These are phyloP conservation scores for Termitomyces bulborhizus DNA, from an alignment of 768 basidiomycete genomes.

Conservation along the genomic window DNA sequence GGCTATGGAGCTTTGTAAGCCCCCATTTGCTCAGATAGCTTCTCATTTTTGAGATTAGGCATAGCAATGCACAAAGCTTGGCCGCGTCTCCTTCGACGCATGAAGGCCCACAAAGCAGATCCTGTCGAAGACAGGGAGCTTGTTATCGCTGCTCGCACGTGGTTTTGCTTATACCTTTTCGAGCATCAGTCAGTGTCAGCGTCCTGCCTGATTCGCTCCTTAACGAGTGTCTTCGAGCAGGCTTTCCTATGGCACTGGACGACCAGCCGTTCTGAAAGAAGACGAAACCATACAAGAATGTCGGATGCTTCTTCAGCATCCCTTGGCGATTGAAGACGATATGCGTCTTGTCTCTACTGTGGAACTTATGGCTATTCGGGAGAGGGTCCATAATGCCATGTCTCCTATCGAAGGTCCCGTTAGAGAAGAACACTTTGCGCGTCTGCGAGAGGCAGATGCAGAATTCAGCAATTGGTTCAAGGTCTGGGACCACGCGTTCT, in stretches of 20 bases:
- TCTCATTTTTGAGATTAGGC: background rate
- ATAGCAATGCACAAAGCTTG: slow-evolving; percentile 89
- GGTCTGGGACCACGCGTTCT: slow-evolving; percentile 74
- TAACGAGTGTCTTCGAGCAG: slow-evolving; percentile 29
- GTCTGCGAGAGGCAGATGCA: slow-evolving; percentile 65
- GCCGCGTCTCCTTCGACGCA: slow-evolving; percentile 72
- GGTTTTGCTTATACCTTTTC: slow-evolving; percentile 92
- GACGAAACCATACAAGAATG: slow-evolving; percentile 88
- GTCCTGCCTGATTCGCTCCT: background rate
- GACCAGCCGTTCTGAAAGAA: slow-evolving; percentile 87
- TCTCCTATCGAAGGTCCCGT: slow-evolving; percentile 77
- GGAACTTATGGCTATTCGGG: slow-evolving; percentile 86
- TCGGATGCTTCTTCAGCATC: slow-evolving; percentile 76
- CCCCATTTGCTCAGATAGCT: background rate
- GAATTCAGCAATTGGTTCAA: slow-evolving; percentile 82
- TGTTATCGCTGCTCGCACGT: slow-evolving; percentile 77
- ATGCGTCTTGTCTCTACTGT: slow-evolving; percentile 94
- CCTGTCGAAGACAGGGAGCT: slow-evolving; percentile 67
- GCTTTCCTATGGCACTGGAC: slow-evolving; percentile 90
- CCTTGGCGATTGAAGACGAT: slow-evolving; percentile 86
- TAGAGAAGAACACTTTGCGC: slow-evolving; percentile 60
- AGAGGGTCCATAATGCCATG: slow-evolving; percentile 77
- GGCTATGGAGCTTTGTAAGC: slow-evolving; percentile 88
- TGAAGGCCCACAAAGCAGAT: slow-evolving; percentile 60
- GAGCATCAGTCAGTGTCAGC: slow-evolving; percentile 76